These are phyloP conservation scores for Agastache rugosa DNA, from an alignment of 257 asterid genomes.

Conservation along the genomic window DNA sequence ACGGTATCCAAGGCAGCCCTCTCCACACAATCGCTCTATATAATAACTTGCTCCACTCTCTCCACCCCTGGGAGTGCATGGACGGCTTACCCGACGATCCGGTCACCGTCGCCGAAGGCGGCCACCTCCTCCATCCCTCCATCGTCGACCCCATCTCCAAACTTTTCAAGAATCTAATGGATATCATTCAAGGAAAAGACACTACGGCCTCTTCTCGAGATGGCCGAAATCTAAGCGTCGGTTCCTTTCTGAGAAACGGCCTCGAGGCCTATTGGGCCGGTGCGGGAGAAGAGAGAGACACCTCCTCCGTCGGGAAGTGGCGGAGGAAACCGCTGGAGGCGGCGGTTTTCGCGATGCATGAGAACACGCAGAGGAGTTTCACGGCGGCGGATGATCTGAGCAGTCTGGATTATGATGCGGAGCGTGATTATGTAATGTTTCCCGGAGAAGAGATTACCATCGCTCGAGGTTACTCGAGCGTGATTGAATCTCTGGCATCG, in stretches of 20 bases:
- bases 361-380: constrained; percentile 66
- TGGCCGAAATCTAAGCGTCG: constrained; percentile 45
- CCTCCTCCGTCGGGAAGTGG: constrained; percentile 51
- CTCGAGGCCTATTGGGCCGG: constrained; percentile 56
- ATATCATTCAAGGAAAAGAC: constrained; percentile 53
- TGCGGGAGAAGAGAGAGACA: constrained; percentile 25
- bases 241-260: constrained; percentile 63
- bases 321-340: constrained; percentile 45
- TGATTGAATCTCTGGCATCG: constrained; percentile 66
- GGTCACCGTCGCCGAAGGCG: constrained; percentile 69
- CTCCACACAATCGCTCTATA: constrained; percentile 64
- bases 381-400: constrained; percentile 66
- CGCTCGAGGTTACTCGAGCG: constrained; percentile 68
- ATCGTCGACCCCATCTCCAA: constrained; percentile 56
- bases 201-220: too few species aligned
- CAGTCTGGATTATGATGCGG: constrained; percentile 61
- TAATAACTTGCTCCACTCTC: constrained; percentile 45
- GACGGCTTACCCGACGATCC: constrained; percentile 50
- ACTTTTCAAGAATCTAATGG: constrained; percentile 63
- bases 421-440: constrained; percentile 64
- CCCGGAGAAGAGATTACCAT: constrained; percentile 86
- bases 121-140: constrained; percentile 50
- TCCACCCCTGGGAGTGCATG: constrained; percentile 84
- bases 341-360: constrained; percentile 70
- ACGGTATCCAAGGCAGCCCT: constrained; percentile 80